These are phyloP conservation scores for Artemisia princeps DNA, from an alignment of 140 eudicot genomes.

Conservation along the genomic window DNA sequence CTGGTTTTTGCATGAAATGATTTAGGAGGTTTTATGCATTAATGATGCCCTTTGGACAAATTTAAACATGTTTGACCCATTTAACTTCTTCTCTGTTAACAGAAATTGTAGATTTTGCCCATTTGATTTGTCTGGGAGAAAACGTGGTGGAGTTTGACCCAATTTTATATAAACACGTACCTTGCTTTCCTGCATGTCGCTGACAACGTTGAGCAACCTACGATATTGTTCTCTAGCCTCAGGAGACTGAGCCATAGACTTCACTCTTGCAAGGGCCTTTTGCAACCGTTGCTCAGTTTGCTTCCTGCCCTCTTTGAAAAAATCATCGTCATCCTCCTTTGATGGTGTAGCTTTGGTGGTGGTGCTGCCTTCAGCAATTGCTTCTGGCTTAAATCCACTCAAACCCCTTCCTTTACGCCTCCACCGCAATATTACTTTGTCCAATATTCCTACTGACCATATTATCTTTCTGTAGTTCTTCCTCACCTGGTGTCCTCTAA, in stretches of 20 bases:
- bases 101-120: too few relatives aligned
- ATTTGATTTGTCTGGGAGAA: too few relatives aligned
- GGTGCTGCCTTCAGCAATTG: constrained; percentile 39
- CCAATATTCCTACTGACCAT: constrained; percentile 95
- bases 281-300: constrained; percentile 78
- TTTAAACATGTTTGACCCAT: too few relatives aligned
- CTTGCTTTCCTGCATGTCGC: constrained; percentile 72
- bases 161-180: constrained; percentile 24
- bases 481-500: constrained; percentile 96
- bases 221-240: constrained; percentile 93
- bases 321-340: constrained; percentile 83
- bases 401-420: constrained; percentile 89
- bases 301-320: constrained; percentile 86
- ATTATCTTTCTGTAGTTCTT: constrained; percentile 68
- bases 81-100: too few relatives aligned
- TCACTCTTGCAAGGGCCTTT: constrained; percentile 92
- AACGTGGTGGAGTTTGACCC: too few relatives aligned
- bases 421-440: constrained; percentile 88
- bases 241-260: constrained; percentile 94
- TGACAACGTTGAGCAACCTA: constrained; percentile 78
- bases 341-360: constrained; percentile 28
- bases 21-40: too few relatives aligned
- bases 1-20: too few relatives aligned
- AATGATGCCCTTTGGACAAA: too few relatives aligned
- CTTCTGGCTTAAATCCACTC: constrained; percentile 74